These are phyloP conservation scores for Benincasa hispida DNA, from an alignment of 306 rosid genomes.

Conservation along the genomic window DNA sequence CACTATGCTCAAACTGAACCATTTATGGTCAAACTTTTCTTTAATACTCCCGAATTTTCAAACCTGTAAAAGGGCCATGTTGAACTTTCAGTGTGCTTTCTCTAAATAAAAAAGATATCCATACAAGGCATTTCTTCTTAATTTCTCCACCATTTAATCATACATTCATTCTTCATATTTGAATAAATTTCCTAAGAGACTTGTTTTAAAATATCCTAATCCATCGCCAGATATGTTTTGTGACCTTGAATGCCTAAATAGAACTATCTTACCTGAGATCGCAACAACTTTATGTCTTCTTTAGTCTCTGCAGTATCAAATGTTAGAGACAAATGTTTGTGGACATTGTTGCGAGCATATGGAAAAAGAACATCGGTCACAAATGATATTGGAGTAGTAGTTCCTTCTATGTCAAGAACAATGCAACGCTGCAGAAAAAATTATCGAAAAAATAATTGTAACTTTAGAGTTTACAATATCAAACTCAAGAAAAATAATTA, in stretches of 20 bases:
- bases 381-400: conserved; percentile 95
- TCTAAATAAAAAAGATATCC: background rate
- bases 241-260: background rate
- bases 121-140: background rate
- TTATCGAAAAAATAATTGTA: conserved; percentile 6
- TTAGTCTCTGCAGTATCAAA: conserved; percentile 67
- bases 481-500: background rate
- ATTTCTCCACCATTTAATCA: background rate
- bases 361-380: conserved; percentile 94
- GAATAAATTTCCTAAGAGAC: background rate
- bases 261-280: conserved; percentile 46
- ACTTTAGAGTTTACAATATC: background rate
- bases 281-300: conserved; percentile 64
- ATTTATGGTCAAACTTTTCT: background rate
- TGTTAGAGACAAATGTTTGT: conserved; percentile 69
- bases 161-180: background rate
- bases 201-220: background rate
- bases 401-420: conserved; percentile 98
- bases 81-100: background rate
- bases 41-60: background rate
- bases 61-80: background rate
- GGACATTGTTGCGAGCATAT: conserved; percentile 78
- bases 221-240: background rate
- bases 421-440: conserved; percentile 50
- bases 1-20: background rate